These are phyloP conservation scores for Porpolomopsis calyptriformis DNA, from an alignment of 768 basidiomycete species.

Conservation along the genomic window DNA sequence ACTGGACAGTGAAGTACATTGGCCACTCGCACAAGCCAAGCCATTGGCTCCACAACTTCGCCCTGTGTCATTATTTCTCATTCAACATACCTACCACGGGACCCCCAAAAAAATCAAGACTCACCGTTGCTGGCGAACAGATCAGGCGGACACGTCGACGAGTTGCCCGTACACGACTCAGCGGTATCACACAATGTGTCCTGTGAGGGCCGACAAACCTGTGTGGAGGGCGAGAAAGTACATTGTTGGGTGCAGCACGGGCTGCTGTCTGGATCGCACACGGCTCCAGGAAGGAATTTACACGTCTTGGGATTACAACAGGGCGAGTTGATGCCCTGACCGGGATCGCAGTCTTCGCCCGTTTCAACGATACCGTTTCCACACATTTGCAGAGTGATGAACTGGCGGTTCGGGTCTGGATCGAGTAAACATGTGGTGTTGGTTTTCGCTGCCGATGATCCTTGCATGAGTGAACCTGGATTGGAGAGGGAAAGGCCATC, in stretches of 20 bases:
- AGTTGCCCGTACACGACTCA: conserved; percentile 70
- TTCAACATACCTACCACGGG: background rate
- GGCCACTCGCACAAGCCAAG: conserved; percentile 65
- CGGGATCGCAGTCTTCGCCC: conserved; percentile 87
- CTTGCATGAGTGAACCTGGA: conserved; percentile 56
- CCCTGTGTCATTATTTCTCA: conserved; percentile 25
- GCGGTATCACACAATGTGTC: conserved; percentile 59
- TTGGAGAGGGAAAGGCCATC: background rate
- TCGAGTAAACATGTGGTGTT: conserved; percentile 62
- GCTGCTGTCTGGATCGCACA: conserved; percentile 70
- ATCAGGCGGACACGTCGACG: conserved; percentile 62
- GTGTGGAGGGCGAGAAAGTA: conserved; percentile 52
- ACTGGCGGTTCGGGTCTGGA: conserved; percentile 34
- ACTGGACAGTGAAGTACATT: conserved; percentile 67
- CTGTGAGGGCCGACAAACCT: conserved; percentile 60
- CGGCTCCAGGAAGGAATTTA: conserved; percentile 60
- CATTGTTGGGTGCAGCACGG: conserved; percentile 67
- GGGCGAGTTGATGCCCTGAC: conserved; percentile 40
- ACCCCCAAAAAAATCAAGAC: conserved; percentile 12
- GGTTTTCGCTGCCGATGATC: conserved; percentile 30
- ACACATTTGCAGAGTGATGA: conserved; percentile 61
- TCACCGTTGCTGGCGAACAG: conserved; percentile 50
- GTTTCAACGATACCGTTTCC: conserved; percentile 75
- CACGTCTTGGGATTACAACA: conserved; percentile 72
- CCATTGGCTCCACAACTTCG: conserved; percentile 53